These are phyloP conservation scores for Rhizodiscina lignyota DNA, from an alignment of 495 filamentous ascomycete genomes.

Conservation along the genomic window DNA sequence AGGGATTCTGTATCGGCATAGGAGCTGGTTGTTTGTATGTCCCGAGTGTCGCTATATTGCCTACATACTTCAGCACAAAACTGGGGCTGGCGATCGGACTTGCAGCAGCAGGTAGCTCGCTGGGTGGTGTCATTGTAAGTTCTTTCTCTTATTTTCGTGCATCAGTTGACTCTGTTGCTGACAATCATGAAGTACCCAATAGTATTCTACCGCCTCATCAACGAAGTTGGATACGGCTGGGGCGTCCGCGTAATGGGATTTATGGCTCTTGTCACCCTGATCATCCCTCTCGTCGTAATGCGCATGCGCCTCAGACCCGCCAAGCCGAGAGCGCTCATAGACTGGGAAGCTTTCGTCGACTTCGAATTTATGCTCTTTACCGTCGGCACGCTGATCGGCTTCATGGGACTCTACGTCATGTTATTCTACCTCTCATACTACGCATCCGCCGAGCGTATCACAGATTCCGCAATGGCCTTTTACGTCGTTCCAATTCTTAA, in stretches of 20 bases:
- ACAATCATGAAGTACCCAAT: slow-evolving; percentile 54
- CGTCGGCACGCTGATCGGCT: slow-evolving; percentile 21
- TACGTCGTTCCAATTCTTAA: slow-evolving; percentile 19
- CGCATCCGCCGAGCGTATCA: slow-evolving; percentile 29
- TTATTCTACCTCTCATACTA: slow-evolving; percentile 40
- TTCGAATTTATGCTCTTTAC: slow-evolving; percentile 18
- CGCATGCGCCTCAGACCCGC: slow-evolving; percentile 21
- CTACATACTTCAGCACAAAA: slow-evolving; percentile 37
- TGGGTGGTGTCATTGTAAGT: slow-evolving; percentile 21
- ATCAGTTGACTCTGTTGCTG: slow-evolving; percentile 31
- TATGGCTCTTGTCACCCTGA: slow-evolving; percentile 27
- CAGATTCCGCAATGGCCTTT: slow-evolving; percentile 23
- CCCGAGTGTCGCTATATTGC: slow-evolving; percentile 33
- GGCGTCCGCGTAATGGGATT: slow-evolving; percentile 44
- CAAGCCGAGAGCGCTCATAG: slow-evolving; percentile 15
- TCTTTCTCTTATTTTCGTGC: no score
- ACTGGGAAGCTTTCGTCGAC: slow-evolving; percentile 18
- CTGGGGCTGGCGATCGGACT: slow-evolving; percentile 38
- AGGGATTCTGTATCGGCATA: slow-evolving; percentile 38
- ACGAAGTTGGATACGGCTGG: slow-evolving; percentile 47
- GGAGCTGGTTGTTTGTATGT: slow-evolving; percentile 32
- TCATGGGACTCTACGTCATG: slow-evolving; percentile 37
- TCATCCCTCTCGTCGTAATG: slow-evolving; percentile 24
- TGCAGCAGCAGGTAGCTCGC: slow-evolving; percentile 32
- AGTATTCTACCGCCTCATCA: slow-evolving; percentile 42